A percentile compares a stretch with the other conserved stretches of the same genome.
phyloP scores from a whole-genome alignment of 345 rosid species.

The Kandelia obovata region DNA sequence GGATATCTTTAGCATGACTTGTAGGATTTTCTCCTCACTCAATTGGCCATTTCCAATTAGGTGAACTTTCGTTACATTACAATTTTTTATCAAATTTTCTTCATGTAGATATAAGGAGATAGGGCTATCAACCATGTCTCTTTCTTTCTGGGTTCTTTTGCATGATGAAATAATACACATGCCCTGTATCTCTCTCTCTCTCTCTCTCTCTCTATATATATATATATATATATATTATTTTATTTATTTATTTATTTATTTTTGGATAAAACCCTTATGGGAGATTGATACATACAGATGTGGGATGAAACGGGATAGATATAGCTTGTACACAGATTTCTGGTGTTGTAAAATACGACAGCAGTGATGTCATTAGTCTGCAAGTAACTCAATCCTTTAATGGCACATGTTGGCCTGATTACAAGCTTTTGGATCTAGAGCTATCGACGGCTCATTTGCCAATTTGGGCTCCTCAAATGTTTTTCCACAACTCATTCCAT shows the following conservation, averaged over 20 bases:
- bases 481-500: too few relatives aligned
- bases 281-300: conserved; percentile 18
- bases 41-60: conserved; percentile 15
- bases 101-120: conserved; percentile 20
- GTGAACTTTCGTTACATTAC: conserved; percentile 15
- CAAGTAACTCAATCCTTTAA: too few relatives aligned
- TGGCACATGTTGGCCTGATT: too few relatives aligned
- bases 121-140: conserved; percentile 13
- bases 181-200: conserved; percentile 19
- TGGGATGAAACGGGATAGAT: conserved; percentile 9
- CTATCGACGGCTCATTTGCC: too few relatives aligned
- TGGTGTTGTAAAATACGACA: neutral
- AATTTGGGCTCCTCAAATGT: too few relatives aligned
- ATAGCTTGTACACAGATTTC: neutral
- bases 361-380: too few relatives aligned
- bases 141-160: conserved; percentile 19
- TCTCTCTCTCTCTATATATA: too few relatives aligned
- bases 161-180: conserved; percentile 39
- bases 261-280: conserved; percentile 18
- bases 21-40: conserved; percentile 22
- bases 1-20: conserved; percentile 13
- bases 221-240: too few relatives aligned
- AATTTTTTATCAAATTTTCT: conserved; percentile 14
- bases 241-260: conserved; percentile 13
- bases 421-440: too few relatives aligned